A percentile compares a stretch with the other conserved stretches of the same genome.
phyloP scores from a whole-genome alignment of 2,329 filamentous ascomycete genomes.

The Colletotrichum magnum region DNA sequence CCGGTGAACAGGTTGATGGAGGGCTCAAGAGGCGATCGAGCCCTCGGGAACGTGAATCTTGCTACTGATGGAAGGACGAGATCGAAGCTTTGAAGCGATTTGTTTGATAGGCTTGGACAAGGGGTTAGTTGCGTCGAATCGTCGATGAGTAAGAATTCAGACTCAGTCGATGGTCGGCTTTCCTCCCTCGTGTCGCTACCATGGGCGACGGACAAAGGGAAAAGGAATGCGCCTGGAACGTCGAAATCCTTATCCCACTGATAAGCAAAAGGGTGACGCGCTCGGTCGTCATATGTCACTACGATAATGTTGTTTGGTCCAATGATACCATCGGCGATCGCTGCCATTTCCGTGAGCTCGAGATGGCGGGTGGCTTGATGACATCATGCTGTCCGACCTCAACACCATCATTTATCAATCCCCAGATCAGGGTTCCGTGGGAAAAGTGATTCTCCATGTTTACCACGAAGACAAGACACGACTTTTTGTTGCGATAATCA shows the following conservation, averaged over 20 bases:
- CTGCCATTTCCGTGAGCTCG: conserved; percentile 14
- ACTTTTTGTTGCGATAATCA: not conserved
- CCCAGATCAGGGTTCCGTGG: too few relatives aligned
- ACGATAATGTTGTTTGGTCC: not conserved
- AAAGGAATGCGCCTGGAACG: not conserved
- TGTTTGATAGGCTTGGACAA: not conserved
- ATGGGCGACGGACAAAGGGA: not conserved
- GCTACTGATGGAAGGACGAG: not conserved
- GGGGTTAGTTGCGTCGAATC: too few relatives aligned
- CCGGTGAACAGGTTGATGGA: conserved; percentile 4
- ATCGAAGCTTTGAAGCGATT: not conserved
- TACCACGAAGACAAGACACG: too few relatives aligned
- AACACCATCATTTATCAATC: conserved; percentile 5
- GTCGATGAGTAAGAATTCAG: too few relatives aligned
- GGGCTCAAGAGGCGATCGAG: not conserved
- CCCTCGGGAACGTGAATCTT: not conserved
- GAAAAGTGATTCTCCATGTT: too few relatives aligned
- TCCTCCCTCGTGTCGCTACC: too few relatives aligned
- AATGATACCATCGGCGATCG: conserved; percentile 34
- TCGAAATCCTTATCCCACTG: not conserved
- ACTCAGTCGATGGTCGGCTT: too few relatives aligned
- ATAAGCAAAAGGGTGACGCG: not conserved
- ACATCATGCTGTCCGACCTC: conserved; percentile 23
- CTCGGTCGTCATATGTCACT: conserved; percentile 21
- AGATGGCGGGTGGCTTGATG: conserved; percentile 13